Percentiles rank a stretch among this genome's conserved stretches.
These are phyloP conservation scores for Lichtheimia hyalospora DNA, from an alignment of 371 early-diverging fungal genomes.

Conservation along the genomic window DNA sequence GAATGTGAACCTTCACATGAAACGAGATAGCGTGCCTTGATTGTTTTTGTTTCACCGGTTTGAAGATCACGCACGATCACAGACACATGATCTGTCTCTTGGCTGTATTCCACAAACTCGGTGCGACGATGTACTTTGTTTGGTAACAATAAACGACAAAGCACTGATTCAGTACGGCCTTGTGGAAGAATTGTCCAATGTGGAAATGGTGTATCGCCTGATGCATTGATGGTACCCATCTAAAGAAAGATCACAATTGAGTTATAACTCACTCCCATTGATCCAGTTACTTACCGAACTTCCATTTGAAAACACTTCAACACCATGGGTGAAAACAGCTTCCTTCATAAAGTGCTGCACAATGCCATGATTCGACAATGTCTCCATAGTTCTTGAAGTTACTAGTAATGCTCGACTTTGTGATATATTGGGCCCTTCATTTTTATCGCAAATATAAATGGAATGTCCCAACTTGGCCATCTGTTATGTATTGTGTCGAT, in stretches of 20 bases:
- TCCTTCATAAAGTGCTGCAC: slow-evolving; percentile 24
- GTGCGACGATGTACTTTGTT: slow-evolving; percentile 28
- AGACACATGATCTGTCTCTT: slow-evolving; percentile 24
- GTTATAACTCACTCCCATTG: not conserved
- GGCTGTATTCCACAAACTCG: slow-evolving; percentile 26
- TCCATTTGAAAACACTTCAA: slow-evolving; percentile 18
- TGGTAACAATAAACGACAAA: slow-evolving; percentile 8
- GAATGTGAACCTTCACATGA: slow-evolving; percentile 50
- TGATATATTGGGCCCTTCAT: slow-evolving; percentile 25
- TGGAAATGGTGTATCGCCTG: slow-evolving; percentile 24
- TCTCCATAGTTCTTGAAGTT: slow-evolving; percentile 39
- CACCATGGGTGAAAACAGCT: slow-evolving; percentile 17
- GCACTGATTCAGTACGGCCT: slow-evolving; percentile 23
- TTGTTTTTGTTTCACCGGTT: slow-evolving; percentile 4
- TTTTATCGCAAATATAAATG: slow-evolving; percentile 32
- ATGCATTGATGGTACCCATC: slow-evolving; percentile 2
- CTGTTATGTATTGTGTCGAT: not conserved
- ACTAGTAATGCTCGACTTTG: slow-evolving; percentile 44
- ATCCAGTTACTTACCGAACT: slow-evolving; percentile 23
- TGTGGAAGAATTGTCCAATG: slow-evolving; percentile 33
- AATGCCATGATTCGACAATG: slow-evolving; percentile 29
- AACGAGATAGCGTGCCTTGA: slow-evolving; percentile 29
- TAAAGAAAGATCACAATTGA: not conserved
- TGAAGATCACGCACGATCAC: slow-evolving; percentile 5
- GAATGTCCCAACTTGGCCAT: slow-evolving; percentile 34